Conservation (phyloP, 2,329 filamentous ascomycete species). For the Botrytis squamosa region DNA sequence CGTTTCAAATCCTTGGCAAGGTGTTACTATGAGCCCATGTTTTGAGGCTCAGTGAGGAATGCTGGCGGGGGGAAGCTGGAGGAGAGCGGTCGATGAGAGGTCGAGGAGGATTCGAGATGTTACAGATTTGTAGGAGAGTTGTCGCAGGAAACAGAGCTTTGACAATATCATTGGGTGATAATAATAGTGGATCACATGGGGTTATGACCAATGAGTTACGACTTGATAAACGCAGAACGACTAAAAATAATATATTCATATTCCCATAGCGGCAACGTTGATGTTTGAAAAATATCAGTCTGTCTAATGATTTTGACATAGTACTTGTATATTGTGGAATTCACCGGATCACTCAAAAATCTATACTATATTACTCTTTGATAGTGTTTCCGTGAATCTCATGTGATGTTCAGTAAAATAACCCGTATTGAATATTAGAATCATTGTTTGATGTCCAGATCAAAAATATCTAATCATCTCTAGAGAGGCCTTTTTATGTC, state of each 20-base stretch:
- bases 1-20: conserved; percentile 16
- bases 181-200: neutral
- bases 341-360: neutral
- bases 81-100: neutral
- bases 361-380: neutral
- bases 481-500: neutral
- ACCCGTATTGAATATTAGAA: neutral
- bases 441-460: neutral
- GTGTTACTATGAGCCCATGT: neutral
- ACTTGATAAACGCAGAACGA: neutral
- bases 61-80: conserved; percentile 40
- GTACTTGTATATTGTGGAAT: neutral
- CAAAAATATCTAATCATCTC: neutral
- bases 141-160: conserved; percentile 14
- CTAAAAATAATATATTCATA: neutral
- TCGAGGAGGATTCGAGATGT: conserved; percentile 10
- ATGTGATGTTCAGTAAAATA: neutral
- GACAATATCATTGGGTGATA: conserved; percentile 6
- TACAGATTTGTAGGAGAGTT: conserved; percentile 22
- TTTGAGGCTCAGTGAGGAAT: neutral
- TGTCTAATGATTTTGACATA: neutral
- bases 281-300: neutral
- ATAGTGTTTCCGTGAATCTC: neutral
- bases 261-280: neutral
- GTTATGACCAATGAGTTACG: neutral